Percentiles rank a stretch among this genome's conserved stretches.
Evolutionary conservation across 2,329 filamentous ascomycete species (phyloP).

Genomic region (Elsinoe necatrix): DNA sequence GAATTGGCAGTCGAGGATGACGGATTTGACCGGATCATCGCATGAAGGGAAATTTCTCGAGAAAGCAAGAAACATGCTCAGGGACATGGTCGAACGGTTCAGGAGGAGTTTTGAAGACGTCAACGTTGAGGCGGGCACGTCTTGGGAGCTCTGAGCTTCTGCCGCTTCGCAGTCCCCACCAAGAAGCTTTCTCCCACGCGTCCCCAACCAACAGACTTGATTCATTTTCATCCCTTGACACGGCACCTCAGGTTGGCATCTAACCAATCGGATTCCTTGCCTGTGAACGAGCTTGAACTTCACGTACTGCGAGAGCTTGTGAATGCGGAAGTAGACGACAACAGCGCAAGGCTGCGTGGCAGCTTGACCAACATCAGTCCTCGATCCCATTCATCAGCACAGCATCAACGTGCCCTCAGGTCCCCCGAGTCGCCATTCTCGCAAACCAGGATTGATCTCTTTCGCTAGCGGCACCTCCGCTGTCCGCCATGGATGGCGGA

Average conservation of each 20-base stretch:
- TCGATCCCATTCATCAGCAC: neutral
- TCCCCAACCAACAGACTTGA: neutral
- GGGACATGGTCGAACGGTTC: slow-evolving; percentile 1
- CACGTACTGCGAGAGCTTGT: neutral
- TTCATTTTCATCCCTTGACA: neutral
- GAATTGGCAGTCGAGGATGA: neutral
- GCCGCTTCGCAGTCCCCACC: neutral
- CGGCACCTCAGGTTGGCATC: neutral
- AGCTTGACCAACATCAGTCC: neutral
- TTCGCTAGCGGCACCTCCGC: neutral
- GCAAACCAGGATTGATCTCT: neutral
- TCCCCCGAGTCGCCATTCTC: neutral
- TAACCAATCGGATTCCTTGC: slow-evolving; percentile 1
- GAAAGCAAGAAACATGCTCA: slow-evolving; percentile 8
- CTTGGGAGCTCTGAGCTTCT: slow-evolving; percentile 4
- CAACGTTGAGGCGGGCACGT: slow-evolving; percentile 10
- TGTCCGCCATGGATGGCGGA: slow-evolving; percentile 18
- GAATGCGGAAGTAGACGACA: neutral
- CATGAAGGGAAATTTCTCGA: neutral
- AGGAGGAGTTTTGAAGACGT: slow-evolving; percentile 4
- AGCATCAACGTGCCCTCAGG: neutral
- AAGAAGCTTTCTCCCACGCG: slow-evolving; percentile 6
- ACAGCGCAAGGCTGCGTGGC: neutral
- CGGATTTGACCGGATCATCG: slow-evolving; percentile 12
- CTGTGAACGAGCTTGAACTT: neutral